Evolutionary conservation across 1,284 basidiomycete genomes (phyloP).

Genomic region (Hymenochaete sp.): DNA sequence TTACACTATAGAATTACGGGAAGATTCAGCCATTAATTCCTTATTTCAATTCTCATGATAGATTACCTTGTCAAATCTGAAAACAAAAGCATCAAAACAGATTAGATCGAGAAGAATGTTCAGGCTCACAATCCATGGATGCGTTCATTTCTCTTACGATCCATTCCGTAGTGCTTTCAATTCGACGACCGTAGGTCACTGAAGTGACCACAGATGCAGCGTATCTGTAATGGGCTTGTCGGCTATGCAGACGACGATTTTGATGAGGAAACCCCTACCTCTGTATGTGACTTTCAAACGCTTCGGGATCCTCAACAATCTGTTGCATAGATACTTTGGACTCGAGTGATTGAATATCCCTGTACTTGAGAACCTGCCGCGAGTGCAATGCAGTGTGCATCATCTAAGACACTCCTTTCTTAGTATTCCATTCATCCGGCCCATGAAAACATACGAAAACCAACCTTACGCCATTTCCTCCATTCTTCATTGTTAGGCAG

Average conservation of each 20-base stretch:
- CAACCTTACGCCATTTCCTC: conserved; percentile 44
- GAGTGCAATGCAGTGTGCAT: conserved; percentile 38
- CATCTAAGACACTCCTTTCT: conserved; percentile 26
- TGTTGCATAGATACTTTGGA: conserved; percentile 38
- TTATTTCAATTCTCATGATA: too few species aligned
- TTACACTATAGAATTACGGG: conserved; percentile 27
- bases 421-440: too few species aligned
- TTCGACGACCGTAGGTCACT: conserved; percentile 38
- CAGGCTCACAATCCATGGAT: conserved; percentile 34
- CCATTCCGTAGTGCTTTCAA: conserved; percentile 39
- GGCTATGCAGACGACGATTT: background rate
- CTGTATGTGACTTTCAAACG: conserved; percentile 37
- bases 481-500: conserved; percentile 37
- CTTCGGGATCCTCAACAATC: conserved; percentile 32
- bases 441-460: too few species aligned
- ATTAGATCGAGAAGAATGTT: background rate
- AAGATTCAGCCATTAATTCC: too few species aligned
- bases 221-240: conserved; percentile 25
- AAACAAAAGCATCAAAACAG: too few species aligned
- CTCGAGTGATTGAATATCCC: conserved; percentile 41
- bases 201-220: conserved; percentile 41
- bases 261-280: conserved; percentile 24
- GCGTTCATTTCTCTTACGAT: conserved; percentile 37
- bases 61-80: too few species aligned
- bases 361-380: conserved; percentile 35